A percentile compares a stretch with the other conserved stretches of the same genome.
Evolutionary conservation across 192 early-diverging fungal species (phyloP).

Genomic region (Coemansia sp.): DNA sequence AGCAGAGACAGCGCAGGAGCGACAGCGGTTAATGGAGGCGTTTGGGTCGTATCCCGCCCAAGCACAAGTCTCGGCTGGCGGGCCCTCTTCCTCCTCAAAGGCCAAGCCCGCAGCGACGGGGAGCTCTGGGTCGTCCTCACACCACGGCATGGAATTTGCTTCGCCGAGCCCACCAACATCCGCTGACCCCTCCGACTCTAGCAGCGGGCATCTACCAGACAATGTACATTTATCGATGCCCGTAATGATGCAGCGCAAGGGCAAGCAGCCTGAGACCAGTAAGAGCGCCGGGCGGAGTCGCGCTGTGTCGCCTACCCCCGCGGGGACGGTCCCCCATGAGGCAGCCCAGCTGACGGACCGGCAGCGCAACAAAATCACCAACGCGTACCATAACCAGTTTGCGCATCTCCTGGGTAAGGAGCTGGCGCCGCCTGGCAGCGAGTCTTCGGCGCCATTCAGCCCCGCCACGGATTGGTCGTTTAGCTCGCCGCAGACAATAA

Average conservation of each 20-base stretch:
- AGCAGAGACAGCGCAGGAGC: slow-evolving; percentile 16
- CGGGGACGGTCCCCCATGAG: neutral
- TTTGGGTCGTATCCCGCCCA: slow-evolving; percentile 22
- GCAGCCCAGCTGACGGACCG: slow-evolving; percentile 17
- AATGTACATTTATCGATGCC: slow-evolving; percentile 48
- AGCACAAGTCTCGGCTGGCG: neutral
- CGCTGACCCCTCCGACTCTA: slow-evolving; percentile 32
- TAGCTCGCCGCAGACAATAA: slow-evolving; percentile 48
- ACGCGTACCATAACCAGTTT: slow-evolving; percentile 46
- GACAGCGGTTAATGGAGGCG: slow-evolving; percentile 28
- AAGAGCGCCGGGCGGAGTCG: slow-evolving; percentile 38
- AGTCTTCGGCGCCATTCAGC: slow-evolving; percentile 27
- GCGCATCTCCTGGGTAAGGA: slow-evolving; percentile 32
- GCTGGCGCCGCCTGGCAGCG: slow-evolving; percentile 6
- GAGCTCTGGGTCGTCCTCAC: slow-evolving; percentile 46
- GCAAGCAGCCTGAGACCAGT: slow-evolving; percentile 9
- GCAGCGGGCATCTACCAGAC: slow-evolving; percentile 42
- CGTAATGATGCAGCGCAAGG: slow-evolving; percentile 13
- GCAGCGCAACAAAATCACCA: slow-evolving; percentile 27
- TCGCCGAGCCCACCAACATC: slow-evolving; percentile 51
- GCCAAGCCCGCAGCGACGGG: neutral
- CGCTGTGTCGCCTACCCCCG: slow-evolving; percentile 15
- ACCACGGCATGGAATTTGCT: slow-evolving; percentile 31
- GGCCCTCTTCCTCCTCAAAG: neutral
- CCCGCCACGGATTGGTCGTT: slow-evolving; percentile 35